These are phyloP conservation scores for Jaltomata sinuosa DNA, from an alignment of 257 asterid genomes.

Conservation along the genomic window DNA sequence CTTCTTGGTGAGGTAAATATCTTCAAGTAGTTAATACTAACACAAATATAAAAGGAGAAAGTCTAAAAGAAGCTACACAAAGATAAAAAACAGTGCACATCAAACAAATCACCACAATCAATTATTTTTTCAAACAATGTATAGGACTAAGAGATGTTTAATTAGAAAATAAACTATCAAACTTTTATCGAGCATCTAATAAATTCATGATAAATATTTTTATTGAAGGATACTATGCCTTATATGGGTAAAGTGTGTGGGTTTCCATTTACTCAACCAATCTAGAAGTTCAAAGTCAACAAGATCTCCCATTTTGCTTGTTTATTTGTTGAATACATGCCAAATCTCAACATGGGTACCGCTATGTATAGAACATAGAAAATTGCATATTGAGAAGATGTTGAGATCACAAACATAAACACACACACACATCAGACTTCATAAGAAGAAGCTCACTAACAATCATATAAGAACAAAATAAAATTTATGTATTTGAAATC, in stretches of 20 bases:
- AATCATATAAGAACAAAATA: not conserved
- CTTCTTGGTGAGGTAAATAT: conserved; percentile 75
- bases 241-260: conserved; percentile 53
- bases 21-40: conserved; percentile 44
- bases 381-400: not conserved
- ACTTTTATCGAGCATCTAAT: not conserved
- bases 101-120: not conserved
- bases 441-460: not conserved
- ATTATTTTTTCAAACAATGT: not conserved
- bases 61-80: not conserved
- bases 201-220: not conserved
- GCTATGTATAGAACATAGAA: conserved; percentile 22
- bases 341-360: conserved; percentile 35
- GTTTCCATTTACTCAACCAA: conserved; percentile 51
- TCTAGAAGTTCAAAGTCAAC: conserved; percentile 91
- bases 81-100: not conserved
- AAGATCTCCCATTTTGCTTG: conserved; percentile 55
- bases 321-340: conserved; percentile 53
- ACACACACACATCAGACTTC: not conserved
- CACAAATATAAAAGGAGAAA: conserved; percentile 5
- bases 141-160: not conserved
- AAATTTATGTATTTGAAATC: too few relatives aligned
- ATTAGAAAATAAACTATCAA: not conserved
- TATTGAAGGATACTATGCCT: conserved; percentile 78
- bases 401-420: not conserved